Evolutionary conservation across 2,329 filamentous ascomycete genomes (phyloP).

Genomic region (Dactylonectria macrodidyma): DNA sequence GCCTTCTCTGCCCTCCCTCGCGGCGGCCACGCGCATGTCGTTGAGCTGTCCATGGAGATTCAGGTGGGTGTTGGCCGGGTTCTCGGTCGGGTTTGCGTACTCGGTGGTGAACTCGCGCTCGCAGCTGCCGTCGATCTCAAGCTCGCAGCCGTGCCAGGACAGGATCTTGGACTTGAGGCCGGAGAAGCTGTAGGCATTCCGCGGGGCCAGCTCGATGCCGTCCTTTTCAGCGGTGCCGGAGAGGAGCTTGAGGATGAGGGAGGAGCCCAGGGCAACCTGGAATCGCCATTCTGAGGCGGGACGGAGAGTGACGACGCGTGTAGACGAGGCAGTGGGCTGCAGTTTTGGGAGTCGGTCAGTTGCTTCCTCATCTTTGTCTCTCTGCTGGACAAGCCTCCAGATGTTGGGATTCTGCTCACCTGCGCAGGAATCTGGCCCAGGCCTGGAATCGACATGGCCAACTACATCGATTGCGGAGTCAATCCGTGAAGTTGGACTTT

Average conservation of each 20-base stretch:
- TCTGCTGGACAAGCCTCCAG: background rate
- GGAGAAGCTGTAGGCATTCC: constrained; percentile 84
- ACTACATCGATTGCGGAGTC: constrained; percentile 51
- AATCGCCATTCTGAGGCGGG: constrained; percentile 85
- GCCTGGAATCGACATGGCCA: constrained; percentile 80
- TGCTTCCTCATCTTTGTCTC: background rate
- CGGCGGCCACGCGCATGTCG: constrained; percentile 75
- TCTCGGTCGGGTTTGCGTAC: constrained; percentile 79
- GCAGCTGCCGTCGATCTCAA: constrained; percentile 80
- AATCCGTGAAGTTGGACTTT: constrained; percentile 23
- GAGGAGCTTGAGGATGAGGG: constrained; percentile 72
- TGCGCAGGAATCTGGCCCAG: constrained; percentile 77
- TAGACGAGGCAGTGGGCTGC: constrained; percentile 57
- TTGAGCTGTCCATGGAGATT: constrained; percentile 93
- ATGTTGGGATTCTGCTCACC: constrained; percentile 56
- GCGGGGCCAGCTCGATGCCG: constrained; percentile 90
- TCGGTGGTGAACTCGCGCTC: constrained; percentile 71
- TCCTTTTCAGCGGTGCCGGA: constrained; percentile 93
- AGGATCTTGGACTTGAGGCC: constrained; percentile 90
- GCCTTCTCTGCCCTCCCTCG: constrained; percentile 65
- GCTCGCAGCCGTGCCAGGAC: constrained; percentile 90
- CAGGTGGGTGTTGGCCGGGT: constrained; percentile 83
- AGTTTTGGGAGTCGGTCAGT: constrained; percentile 33
- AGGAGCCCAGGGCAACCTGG: constrained; percentile 70
- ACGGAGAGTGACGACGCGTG: constrained; percentile 67